Base-by-base conservation (phyloP, 2,329 filamentous ascomycete genomes). In the Endothia cerciana region DNA sequence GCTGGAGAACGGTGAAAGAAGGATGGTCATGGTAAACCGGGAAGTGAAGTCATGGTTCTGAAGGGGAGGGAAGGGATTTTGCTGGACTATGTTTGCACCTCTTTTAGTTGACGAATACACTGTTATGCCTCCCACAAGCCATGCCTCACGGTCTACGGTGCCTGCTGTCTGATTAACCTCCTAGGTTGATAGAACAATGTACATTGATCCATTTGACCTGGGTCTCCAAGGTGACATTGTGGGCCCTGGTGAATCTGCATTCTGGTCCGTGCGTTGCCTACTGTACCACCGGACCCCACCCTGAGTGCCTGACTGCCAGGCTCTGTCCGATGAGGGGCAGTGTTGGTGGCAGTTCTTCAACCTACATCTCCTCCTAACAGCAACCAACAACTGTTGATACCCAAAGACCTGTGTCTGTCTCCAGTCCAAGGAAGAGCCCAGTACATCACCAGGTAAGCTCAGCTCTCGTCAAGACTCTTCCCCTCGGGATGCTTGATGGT, bases 251-350 rank as follows among this genome's bases (percentile, higher is more conserved):
- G 30, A n/a, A n/a, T n/a, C 22, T 59, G 62, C 55, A 53, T 4
- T 25, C 8, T 64, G 56, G 56, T 28, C 63, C 28, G 63, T 64
- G 63, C 63, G 63, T 36, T 43, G 33, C 40, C 57, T 45, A 30
- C n/a, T n/a, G n/a, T n/a, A n/a, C n/a, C 57, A 22, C 36, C 10
- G 41, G 55, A 59, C 5, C 53, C 62, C 43, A 40, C 53, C 33
- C 41, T 64, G 66, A 68, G 56, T 59, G 62, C 63, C 65, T 58
- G 15, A 36, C 55, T 58, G 49, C 63, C 66, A 68, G 65, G 63
- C 55, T 68, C 66, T 68, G 66, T 63, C 62, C 55, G 57, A 57
- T 63, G 65, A 68, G 66, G 66, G 66, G 66, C 66, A 61, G 47
- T 68, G 49, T 49, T 53, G 61, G 55, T 58, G n/a, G 55, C 62